Base-by-base conservation (phyloP, 2,329 filamentous ascomycete species). In the Fonsecaea pugnacius region DNA sequence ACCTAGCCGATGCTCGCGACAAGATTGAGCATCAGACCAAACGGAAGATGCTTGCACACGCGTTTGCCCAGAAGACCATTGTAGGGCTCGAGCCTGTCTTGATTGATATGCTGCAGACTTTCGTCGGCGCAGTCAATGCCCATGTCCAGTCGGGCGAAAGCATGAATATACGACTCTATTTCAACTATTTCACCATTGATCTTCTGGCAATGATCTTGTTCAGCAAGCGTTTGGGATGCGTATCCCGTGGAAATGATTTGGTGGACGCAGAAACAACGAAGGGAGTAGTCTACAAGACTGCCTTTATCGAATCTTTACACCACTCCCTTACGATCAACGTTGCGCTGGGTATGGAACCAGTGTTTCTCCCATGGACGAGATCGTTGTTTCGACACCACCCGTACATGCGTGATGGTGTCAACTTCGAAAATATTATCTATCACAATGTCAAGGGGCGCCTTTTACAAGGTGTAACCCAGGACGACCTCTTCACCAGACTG, bases 1-100 rank as follows among this genome's bases (percentile, higher is more conserved):
- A 67, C 51, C 58, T 69, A 36, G 67, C 62, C 10, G 67, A 69
- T 50, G 65, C 67, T 36, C 62, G 70, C 21, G 59, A 62, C 36
- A 69, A 70, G 58, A 58, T 58, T 1, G 67, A 71, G 50, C 69
- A 72, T 58, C 70, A 69, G 27, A n/a, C 33, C 3, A 72, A 72
- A 53, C 62, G 66, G n/a, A 70, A 64, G 33, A 38, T 50, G 8
- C 30, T 70, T 6, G 65, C 69, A 12, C 62, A 67, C 58, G 53
- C 69, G 10, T 70, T 70, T 60, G 63, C 69, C n/a, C 62, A 61
- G 16, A 69, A 68, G 58, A 64, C 67, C n/a, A 68, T 69, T 27
- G 58, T 54, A 9, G 33, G 40, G n/a, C 56, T 69, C 43, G 69
- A 70, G 53, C 67, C 69, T 10, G 36, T 64, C n/a, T 14, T 36